These are phyloP conservation scores for Populus hybrid DNA, from an alignment of 441 rosid species.

Conservation along the genomic window DNA sequence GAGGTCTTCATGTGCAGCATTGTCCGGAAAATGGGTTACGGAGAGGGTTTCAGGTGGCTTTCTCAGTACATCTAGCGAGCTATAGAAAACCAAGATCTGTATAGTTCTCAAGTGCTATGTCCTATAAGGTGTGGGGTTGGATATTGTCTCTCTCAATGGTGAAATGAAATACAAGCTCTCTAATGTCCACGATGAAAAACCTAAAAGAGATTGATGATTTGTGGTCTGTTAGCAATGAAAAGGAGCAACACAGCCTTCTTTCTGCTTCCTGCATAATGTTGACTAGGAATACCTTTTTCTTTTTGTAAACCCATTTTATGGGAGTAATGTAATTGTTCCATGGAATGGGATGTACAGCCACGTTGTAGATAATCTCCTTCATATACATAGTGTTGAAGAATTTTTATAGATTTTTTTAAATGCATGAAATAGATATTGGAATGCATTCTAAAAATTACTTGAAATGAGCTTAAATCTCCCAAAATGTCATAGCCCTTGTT, in stretches of 20 bases:
- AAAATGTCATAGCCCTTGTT: neutral
- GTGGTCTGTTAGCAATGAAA: neutral
- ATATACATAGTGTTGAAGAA: neutral
- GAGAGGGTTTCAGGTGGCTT: constrained; percentile 24
- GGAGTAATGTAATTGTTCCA: neutral
- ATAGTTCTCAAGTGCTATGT: neutral
- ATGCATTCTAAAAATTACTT: neutral
- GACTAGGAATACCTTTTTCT: neutral
- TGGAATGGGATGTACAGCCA: neutral
- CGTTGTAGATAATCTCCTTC: neutral
- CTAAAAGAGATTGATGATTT: neutral
- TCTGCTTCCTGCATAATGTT: neutral
- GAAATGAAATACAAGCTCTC: neutral
- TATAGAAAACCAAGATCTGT: neutral
- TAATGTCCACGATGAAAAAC: neutral
- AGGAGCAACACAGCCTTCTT: neutral
- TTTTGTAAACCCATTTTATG: neutral
- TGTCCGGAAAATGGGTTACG: constrained; percentile 24
- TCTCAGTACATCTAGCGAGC: constrained; percentile 21
- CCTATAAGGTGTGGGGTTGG: neutral
- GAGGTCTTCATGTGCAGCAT: constrained; percentile 26
- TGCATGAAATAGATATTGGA: neutral
- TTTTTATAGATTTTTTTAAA: too few relatives aligned
- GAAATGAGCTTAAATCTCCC: neutral
- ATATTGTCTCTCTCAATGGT: neutral